These are phyloP conservation scores for Suhomyces coccinellae DNA, from an alignment of 1,139 yeast genomes.

Conservation along the genomic window DNA sequence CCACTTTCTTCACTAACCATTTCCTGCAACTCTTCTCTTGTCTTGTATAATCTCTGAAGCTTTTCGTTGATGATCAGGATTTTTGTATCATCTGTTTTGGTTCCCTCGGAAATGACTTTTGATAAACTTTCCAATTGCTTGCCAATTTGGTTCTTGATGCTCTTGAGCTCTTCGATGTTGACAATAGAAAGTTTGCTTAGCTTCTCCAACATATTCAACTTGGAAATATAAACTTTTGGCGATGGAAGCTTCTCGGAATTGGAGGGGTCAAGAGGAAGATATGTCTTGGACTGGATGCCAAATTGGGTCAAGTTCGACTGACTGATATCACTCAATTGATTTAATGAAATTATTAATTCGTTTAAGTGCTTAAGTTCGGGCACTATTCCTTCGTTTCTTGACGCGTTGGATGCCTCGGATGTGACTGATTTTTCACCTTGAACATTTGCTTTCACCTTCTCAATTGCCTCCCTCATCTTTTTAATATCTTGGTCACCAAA, in stretches of 20 bases:
- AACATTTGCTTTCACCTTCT: constrained; percentile 12
- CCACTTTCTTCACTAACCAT: constrained; percentile 35
- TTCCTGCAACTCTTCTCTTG: constrained; percentile 47
- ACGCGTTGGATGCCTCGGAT: not conserved
- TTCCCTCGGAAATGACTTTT: constrained; percentile 41
- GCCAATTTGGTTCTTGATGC: constrained; percentile 41
- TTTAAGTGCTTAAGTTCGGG: constrained; percentile 43
- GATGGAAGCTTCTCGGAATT: constrained; percentile 52
- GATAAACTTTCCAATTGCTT: constrained; percentile 45
- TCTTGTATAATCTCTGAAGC: constrained; percentile 34
- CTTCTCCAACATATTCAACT: constrained; percentile 46
- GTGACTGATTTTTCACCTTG: not conserved
- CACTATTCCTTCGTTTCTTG: constrained; percentile 21
- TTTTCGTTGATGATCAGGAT: constrained; percentile 44
- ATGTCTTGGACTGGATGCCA: constrained; percentile 43
- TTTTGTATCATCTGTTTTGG: constrained; percentile 47
- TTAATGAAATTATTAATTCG: constrained; percentile 32
- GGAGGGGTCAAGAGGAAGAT: constrained; percentile 43
- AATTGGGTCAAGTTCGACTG: constrained; percentile 45
- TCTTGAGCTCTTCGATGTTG: constrained; percentile 40
- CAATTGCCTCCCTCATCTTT: constrained; percentile 41
- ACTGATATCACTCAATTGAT: constrained; percentile 30
- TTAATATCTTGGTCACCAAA: constrained; percentile 48
- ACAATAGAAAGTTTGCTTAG: constrained; percentile 38
- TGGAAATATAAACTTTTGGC: constrained; percentile 49